Base-by-base conservation (phyloP, 2,329 filamentous ascomycete genomes). In the Ramichloridium luteum region DNA sequence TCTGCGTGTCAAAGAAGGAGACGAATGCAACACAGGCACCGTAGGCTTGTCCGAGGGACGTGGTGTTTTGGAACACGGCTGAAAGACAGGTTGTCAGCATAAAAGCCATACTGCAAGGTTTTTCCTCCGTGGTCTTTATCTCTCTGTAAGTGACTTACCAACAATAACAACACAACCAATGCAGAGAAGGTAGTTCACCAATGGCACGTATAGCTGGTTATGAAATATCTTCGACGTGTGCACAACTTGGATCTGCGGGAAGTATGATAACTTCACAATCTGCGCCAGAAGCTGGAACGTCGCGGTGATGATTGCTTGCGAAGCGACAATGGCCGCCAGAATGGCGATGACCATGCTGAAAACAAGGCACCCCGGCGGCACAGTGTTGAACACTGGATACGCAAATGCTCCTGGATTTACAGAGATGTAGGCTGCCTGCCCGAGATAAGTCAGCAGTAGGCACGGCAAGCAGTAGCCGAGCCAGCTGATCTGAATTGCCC, bases 21-120 rank as follows among this genome's bases (percentile, higher is more conserved):
- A 85, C 80, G 29, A 81, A 71, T 45, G 85, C 82, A 49, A 86
- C 80, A 43, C 80, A 86, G 5, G 82, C 75, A 23, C 80, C 79
- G 44, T 84, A 84, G 0, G 79, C 79, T 45, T 83, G 74, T 14
- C 80, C 80, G 0, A 84, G 65, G 34, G 65, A 65, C 1, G 74
- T 79, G 1, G 77, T 80, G 65, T 41, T 36, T n/a, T 36, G 35
- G 13, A 36, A 41, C 4, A 38, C 38, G 0, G 72, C 73, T 1
- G 80, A 79, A n/a, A n/a, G n/a, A n/a, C n/a, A n/a, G n/a, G n/a
- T n/a, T n/a, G n/a, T n/a, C n/a, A n/a, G n/a, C n/a, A n/a, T n/a
- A n/a, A n/a, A n/a, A n/a, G n/a, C n/a, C n/a, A n/a, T n/a, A n/a
- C n/a, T n/a, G n/a, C n/a, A n/a, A n/a, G n/a, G n/a, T n/a, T n/a